Conservation (phyloP, 192 early-diverging fungal species). For the Backusella tarrabulga region DNA sequence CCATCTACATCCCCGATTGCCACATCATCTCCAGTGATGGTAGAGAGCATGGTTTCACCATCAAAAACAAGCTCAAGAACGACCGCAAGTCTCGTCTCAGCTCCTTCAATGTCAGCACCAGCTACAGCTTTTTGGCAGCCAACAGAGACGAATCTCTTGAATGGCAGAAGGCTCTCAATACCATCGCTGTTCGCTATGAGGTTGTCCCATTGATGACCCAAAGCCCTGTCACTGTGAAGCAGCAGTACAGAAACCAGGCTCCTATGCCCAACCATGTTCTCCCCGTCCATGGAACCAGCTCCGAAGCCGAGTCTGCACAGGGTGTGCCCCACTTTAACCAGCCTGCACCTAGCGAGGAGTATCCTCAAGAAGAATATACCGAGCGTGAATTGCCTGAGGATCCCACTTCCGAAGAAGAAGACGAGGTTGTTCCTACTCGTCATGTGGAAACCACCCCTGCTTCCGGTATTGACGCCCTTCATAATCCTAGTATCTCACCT, state of each 20-base stretch:
- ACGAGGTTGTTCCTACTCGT: neutral
- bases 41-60: neutral
- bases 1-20: conserved; percentile 11
- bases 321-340: neutral
- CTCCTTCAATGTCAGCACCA: neutral
- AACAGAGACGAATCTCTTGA: neutral
- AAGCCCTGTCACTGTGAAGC: conserved; percentile 22
- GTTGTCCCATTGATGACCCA: conserved; percentile 32
- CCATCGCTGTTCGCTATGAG: neutral
- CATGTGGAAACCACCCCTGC: neutral
- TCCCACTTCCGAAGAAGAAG: too few species aligned
- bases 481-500: neutral
- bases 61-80: conserved; percentile 1
- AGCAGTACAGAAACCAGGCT: neutral
- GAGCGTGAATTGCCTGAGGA: too few species aligned
- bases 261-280: neutral
- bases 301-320: neutral
- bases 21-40: neutral
- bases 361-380: too few species aligned
- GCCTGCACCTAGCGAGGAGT: neutral
- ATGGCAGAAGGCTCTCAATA: neutral
- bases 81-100: neutral
- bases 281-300: neutral
- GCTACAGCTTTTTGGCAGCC: neutral
- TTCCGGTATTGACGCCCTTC: neutral